Evolutionary conservation across 768 basidiomycete species (phyloP).

Genomic region (Pleurotus tuoliensis): DNA sequence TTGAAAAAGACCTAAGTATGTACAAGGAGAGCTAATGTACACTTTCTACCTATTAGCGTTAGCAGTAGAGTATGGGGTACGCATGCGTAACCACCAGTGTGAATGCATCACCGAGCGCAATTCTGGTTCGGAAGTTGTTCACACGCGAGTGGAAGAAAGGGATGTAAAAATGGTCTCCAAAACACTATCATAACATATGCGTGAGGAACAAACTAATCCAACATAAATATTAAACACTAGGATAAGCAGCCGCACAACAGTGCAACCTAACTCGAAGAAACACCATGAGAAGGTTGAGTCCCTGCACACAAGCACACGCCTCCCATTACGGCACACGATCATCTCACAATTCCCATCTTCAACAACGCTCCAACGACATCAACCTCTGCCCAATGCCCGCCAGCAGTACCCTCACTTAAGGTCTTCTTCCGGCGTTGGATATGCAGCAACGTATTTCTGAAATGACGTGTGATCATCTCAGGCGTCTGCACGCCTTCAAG

Average conservation of each 20-base stretch:
- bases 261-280: neutral
- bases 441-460: conserved; percentile 83
- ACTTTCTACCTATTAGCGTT: no score
- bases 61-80: no score
- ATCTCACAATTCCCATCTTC: conserved; percentile 81
- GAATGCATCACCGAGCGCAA: no score
- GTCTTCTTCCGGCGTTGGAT: conserved; percentile 74
- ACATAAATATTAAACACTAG: neutral
- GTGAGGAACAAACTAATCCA: neutral
- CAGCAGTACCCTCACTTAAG: conserved; percentile 19
- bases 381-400: conserved; percentile 67
- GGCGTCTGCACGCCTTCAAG: conserved; percentile 91
- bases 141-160: no score
- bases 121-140: no score
- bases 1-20: no score
- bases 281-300: neutral
- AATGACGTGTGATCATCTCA: conserved; percentile 92
- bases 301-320: neutral
- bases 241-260: neutral
- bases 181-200: neutral
- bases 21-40: no score
- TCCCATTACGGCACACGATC: conserved; percentile 16
- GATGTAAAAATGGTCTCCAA: neutral
- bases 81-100: no score
- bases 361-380: conserved; percentile 84